phyloP scores from a whole-genome alignment of 2,329 filamentous ascomycete species.

The Colletotrichum truncatum region DNA sequence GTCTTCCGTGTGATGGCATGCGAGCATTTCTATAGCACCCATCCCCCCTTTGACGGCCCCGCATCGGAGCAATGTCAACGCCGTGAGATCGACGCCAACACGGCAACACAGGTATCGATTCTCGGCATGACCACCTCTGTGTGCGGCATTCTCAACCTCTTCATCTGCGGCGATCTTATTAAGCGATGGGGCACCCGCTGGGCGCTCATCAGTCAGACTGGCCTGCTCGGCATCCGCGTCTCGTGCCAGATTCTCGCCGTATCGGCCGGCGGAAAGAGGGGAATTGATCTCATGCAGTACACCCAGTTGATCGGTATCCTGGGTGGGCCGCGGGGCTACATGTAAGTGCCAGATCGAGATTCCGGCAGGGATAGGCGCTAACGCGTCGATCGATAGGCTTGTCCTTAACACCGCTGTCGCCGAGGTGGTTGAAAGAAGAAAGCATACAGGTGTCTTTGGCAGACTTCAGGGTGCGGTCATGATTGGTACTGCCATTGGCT shows the following conservation, averaged over 20 bases:
- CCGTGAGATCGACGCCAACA: slow-evolving; percentile 71
- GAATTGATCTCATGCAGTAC: slow-evolving; percentile 74
- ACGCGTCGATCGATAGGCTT: slow-evolving; percentile 47
- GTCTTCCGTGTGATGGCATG: slow-evolving; percentile 79
- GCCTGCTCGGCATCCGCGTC: slow-evolving; percentile 71
- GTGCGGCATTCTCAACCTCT: slow-evolving; percentile 74
- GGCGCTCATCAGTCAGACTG: slow-evolving; percentile 70
- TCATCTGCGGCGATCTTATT: slow-evolving; percentile 73
- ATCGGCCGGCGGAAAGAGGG: slow-evolving; percentile 64
- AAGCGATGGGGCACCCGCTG: slow-evolving; percentile 72
- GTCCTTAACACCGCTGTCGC: slow-evolving; percentile 75
- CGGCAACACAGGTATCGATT: slow-evolving; percentile 70
- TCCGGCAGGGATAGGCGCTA: not conserved
- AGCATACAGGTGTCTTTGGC: slow-evolving; percentile 72
- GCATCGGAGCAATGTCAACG: slow-evolving; percentile 64
- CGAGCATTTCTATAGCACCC: slow-evolving; percentile 71
- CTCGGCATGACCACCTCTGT: slow-evolving; percentile 74
- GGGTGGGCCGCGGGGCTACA: slow-evolving; percentile 75
- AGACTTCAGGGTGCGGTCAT: slow-evolving; percentile 73
- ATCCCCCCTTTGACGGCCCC: slow-evolving; percentile 57
- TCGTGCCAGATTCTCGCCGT: slow-evolving; percentile 73
- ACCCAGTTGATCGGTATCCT: slow-evolving; percentile 75
- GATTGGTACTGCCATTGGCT: slow-evolving; percentile 72
- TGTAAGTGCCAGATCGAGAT: slow-evolving; percentile 45
- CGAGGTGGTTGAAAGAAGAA: slow-evolving; percentile 67